A percentile compares a stretch with the other conserved stretches of the same genome.
phyloP scores from a whole-genome alignment of 2,329 filamentous ascomycete genomes.

The Pseudodiploospora longispora region DNA sequence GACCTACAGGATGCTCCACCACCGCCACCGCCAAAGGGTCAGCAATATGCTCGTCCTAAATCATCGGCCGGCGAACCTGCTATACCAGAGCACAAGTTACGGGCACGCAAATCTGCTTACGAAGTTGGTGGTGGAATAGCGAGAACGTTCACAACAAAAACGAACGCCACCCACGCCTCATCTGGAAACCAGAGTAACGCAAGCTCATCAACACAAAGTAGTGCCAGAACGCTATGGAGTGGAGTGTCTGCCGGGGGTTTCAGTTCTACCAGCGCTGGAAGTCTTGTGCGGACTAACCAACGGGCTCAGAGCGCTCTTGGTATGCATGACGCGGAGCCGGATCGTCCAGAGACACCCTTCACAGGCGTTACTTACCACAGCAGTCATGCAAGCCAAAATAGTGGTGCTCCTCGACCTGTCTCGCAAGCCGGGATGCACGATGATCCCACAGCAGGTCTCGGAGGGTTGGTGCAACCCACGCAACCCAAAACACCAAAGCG shows the following conservation, averaged over 20 bases:
- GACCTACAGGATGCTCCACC: conserved; percentile 45
- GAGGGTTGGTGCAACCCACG: conserved; percentile 65
- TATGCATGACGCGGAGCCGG: conserved; percentile 45
- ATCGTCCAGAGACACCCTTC: conserved; percentile 55
- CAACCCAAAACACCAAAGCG: conserved; percentile 71
- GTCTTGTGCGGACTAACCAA: conserved; percentile 69
- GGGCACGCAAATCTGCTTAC: conserved; percentile 66
- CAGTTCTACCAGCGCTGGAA: conserved; percentile 92
- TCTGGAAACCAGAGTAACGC: conserved; percentile 63
- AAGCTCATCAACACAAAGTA: conserved; percentile 69
- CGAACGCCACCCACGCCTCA: conserved; percentile 71
- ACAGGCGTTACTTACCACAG: conserved; percentile 86
- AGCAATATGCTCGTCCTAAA: conserved; percentile 46
- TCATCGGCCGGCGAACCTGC: conserved; percentile 44
- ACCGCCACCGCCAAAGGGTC: conserved; percentile 54
- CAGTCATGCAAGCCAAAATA: conserved; percentile 61
- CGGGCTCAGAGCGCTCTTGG: conserved; percentile 59
- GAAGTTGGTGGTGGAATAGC: conserved; percentile 65
- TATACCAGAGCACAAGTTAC: conserved; percentile 38
- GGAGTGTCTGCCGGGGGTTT: conserved; percentile 83
- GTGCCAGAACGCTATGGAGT: conserved; percentile 85
- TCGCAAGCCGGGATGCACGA: conserved; percentile 60
- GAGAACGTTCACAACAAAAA: conserved; percentile 82
- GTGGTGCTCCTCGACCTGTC: conserved; percentile 41
- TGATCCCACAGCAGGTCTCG: conserved; percentile 61